phyloP scores from a whole-genome alignment of 192 early-diverging fungal species.

The Pilaira anomala region DNA sequence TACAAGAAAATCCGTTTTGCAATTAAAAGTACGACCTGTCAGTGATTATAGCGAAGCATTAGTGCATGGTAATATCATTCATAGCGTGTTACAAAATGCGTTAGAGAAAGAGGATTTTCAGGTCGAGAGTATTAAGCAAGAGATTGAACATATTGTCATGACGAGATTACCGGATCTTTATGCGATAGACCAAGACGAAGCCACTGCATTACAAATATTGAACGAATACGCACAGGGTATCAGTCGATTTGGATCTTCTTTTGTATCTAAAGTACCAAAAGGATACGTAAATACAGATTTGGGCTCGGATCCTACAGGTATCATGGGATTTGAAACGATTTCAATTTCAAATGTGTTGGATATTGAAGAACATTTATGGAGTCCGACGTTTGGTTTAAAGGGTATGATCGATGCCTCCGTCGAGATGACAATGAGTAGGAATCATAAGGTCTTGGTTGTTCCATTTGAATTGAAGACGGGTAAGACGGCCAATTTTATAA shows the following conservation, averaged over 20 bases:
- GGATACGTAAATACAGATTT: neutral
- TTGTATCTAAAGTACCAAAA: neutral
- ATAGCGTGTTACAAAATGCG: conserved; percentile 73
- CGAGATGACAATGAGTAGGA: conserved; percentile 36
- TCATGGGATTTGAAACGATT: conserved; percentile 14
- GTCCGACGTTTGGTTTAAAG: conserved; percentile 87
- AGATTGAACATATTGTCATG: conserved; percentile 51
- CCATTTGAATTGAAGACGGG: conserved; percentile 92
- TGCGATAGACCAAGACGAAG: conserved; percentile 63
- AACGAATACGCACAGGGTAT: conserved; percentile 12
- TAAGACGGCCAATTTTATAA: conserved; percentile 48
- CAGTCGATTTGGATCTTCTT: conserved; percentile 5
- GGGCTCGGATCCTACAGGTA: neutral
- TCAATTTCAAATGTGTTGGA: conserved; percentile 71
- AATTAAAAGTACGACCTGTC: conserved; percentile 53
- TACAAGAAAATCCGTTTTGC: conserved; percentile 72
- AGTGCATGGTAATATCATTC: conserved; percentile 80
- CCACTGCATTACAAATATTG: conserved; percentile 31
- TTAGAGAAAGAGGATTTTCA: conserved; percentile 62
- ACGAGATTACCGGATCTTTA: conserved; percentile 66
- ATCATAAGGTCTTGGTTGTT: conserved; percentile 41
- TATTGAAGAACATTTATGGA: conserved; percentile 92
- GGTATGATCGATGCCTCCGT: conserved; percentile 87
- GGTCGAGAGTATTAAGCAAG: conserved; percentile 37
- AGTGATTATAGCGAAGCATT: conserved; percentile 52